Evolutionary conservation across 345 rosid genomes (phyloP).

Genomic region (Streptanthus diversifolius): DNA sequence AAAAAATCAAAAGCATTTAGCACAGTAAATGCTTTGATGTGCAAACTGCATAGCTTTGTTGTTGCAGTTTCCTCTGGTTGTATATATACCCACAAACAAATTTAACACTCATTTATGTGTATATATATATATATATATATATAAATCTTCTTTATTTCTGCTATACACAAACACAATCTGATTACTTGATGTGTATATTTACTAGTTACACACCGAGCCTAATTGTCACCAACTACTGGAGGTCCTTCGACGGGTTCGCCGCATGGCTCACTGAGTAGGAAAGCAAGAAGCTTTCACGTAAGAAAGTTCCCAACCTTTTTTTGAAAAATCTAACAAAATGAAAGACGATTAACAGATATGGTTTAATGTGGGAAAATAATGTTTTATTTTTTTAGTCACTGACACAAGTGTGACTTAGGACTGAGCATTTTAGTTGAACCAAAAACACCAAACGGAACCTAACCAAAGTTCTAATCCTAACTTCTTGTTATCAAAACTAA

Average conservation of each 20-base stretch:
- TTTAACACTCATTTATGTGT: too few species aligned
- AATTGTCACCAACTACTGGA: slow-evolving; percentile 8
- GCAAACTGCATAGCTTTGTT: too few species aligned
- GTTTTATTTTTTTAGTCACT: background rate
- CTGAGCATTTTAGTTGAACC: background rate
- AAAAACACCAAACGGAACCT: background rate
- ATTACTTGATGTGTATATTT: background rate
- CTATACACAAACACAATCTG: background rate
- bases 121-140: background rate
- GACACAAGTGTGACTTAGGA: background rate
- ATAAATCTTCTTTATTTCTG: background rate
- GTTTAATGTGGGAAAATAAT: background rate
- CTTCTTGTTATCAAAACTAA: background rate
- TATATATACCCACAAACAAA: too few species aligned
- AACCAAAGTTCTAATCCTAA: background rate
- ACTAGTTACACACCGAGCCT: slow-evolving; percentile 11
- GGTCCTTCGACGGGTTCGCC: slow-evolving; percentile 14
- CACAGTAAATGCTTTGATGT: too few species aligned
- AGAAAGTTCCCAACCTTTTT: background rate
- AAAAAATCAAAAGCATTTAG: too few species aligned
- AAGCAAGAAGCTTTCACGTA: slow-evolving; percentile 18
- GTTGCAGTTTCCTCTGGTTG: too few species aligned
- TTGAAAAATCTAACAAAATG: background rate
- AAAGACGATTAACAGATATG: background rate
- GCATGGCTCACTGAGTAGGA: slow-evolving; percentile 30